Conservation (phyloP, 768 basidiomycete species). For the Kwoniella heveanensis region DNA sequence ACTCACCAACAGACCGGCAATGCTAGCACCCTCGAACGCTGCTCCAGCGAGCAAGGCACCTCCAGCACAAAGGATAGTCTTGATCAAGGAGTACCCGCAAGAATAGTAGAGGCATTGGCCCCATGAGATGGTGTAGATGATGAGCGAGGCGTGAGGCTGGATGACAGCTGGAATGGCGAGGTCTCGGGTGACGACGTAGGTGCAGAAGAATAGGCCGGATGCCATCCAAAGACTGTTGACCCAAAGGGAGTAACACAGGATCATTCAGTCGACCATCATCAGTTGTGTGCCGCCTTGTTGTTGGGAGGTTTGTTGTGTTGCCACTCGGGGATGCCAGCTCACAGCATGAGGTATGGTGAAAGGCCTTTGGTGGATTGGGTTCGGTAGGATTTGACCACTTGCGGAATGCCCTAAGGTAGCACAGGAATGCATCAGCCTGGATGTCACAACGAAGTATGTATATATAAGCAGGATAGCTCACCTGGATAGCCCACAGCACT, state of each 20-base stretch:
- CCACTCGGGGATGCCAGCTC: conserved; percentile 14
- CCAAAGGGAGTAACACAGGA: background rate
- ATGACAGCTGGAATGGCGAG: conserved; percentile 71
- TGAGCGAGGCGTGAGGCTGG: conserved; percentile 61
- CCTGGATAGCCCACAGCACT: conserved; percentile 51
- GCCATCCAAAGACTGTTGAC: conserved; percentile 62
- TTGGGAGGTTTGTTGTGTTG: background rate
- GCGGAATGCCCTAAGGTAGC: conserved; percentile 59
- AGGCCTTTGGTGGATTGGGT: conserved; percentile 70
- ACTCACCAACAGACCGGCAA: conserved; percentile 65
- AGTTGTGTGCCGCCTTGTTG: background rate
- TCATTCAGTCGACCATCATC: background rate
- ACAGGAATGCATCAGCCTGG: too few relatives aligned
- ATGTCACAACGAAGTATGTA: background rate
- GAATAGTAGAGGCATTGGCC: conserved; percentile 72
- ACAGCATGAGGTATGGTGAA: conserved; percentile 69
- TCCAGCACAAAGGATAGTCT: conserved; percentile 55
- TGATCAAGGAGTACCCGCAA: conserved; percentile 55
- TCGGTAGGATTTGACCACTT: conserved; percentile 73
- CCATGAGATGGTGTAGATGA: conserved; percentile 67
- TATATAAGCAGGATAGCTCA: conserved; percentile 40
- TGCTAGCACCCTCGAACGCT: conserved; percentile 65
- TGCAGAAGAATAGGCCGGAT: conserved; percentile 65
- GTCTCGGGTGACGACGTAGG: conserved; percentile 66
- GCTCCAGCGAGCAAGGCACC: conserved; percentile 60